A percentile compares a stretch with the other conserved stretches of the same genome.
Evolutionary conservation across 352 stramenopile genomes (phyloP).

Genomic region (Phytophthora agathidicida): DNA sequence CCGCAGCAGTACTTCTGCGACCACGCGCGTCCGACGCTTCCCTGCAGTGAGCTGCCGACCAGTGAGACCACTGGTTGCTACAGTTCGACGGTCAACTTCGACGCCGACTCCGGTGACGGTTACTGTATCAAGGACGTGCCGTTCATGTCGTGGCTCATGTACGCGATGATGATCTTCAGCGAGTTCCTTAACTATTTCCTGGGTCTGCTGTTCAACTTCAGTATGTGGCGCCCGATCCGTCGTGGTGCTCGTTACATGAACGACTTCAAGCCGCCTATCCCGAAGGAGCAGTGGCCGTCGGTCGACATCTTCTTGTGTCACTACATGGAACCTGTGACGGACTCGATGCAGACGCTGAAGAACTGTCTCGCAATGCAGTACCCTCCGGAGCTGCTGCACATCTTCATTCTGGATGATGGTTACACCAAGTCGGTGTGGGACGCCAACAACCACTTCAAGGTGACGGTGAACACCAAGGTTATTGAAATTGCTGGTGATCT

Average conservation of each 20-base stretch:
- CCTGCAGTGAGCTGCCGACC: conserved; percentile 60
- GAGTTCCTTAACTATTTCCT: conserved; percentile 91
- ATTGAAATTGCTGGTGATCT: conserved; percentile 88
- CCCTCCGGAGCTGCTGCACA: conserved; percentile 84
- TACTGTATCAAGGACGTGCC: conserved; percentile 84
- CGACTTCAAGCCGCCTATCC: conserved; percentile 90
- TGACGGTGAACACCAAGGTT: conserved; percentile 90
- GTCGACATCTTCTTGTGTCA: conserved; percentile 91
- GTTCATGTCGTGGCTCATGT: conserved; percentile 80
- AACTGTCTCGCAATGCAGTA: conserved; percentile 90
- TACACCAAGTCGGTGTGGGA: conserved; percentile 92
- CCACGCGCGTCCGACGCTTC: conserved; percentile 70
- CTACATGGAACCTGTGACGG: conserved; percentile 89
- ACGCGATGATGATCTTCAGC: conserved; percentile 85
- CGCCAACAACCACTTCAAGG: conserved; percentile 91
- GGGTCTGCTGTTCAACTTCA: conserved; percentile 90
- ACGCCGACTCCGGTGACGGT: conserved; percentile 58
- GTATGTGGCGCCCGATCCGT: conserved; percentile 91
- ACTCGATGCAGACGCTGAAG: conserved; percentile 87
- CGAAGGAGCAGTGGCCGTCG: conserved; percentile 89
- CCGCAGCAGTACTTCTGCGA: conserved; percentile 83
- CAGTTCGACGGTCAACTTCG: conserved; percentile 78
- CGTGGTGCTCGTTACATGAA: conserved; percentile 88
- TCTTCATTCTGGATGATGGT: conserved; percentile 90
- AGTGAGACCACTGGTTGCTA: conserved; percentile 60